These are phyloP conservation scores for Colletotrichum sp. DNA, from an alignment of 2,329 filamentous ascomycete species.

Conservation along the genomic window DNA sequence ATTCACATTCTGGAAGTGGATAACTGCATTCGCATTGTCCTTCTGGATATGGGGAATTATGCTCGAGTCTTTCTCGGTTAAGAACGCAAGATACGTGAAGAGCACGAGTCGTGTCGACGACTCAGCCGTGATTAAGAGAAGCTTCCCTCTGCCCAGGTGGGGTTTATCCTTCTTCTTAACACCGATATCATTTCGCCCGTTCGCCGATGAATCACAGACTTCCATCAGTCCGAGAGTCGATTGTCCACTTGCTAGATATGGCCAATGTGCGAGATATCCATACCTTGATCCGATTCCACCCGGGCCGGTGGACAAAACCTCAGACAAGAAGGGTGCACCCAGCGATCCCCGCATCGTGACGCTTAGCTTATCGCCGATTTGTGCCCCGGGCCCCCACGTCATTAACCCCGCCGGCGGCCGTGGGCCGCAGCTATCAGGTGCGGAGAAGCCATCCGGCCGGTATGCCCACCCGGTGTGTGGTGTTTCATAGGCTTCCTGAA, in stretches of 20 bases:
- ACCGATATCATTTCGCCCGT: not conserved
- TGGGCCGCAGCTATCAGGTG: not conserved
- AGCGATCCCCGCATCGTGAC: not conserved
- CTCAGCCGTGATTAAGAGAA: not conserved
- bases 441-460: not conserved
- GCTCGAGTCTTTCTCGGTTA: not conserved
- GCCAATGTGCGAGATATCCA: not conserved
- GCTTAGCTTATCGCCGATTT: slow-evolving; percentile 9
- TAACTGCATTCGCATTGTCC: not conserved
- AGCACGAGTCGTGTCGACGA: not conserved
- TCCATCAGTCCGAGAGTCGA: not conserved
- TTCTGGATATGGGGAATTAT: not conserved
- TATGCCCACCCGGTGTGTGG: not conserved
- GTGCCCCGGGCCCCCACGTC: slow-evolving; percentile 1
- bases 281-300: not conserved
- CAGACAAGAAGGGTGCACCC: not conserved
- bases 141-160: not conserved
- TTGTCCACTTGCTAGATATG: not conserved
- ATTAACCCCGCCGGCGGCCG: not conserved
- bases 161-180: not conserved
- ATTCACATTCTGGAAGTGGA: not conserved
- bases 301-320: not conserved
- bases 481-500: not conserved
- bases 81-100: not conserved
- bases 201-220: not conserved